Evolutionary conservation across 1,284 basidiomycete species (phyloP).

Genomic region (Marasmius oreades): DNA sequence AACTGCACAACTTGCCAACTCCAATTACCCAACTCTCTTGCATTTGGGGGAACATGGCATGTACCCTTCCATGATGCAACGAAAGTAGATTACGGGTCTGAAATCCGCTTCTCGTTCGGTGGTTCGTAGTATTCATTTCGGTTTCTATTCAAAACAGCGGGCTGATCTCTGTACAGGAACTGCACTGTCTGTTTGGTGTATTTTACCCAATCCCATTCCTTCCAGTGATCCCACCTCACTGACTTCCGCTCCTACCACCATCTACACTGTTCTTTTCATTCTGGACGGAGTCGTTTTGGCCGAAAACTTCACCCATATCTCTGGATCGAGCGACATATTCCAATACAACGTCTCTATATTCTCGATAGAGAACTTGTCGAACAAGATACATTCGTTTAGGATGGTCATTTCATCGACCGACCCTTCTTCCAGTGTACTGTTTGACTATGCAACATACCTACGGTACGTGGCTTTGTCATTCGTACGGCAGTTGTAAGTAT

Average conservation of each 20-base stretch:
- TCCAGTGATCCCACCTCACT: not conserved
- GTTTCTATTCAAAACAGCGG: not conserved
- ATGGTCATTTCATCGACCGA: conserved; percentile 2
- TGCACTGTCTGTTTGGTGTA: conserved; percentile 9
- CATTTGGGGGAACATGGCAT: conserved; percentile 10
- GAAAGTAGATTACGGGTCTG: not conserved
- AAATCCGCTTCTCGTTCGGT: conserved; percentile 6
- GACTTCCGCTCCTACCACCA: not conserved
- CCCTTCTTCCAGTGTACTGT: conserved; percentile 4
- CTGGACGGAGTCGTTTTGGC: conserved; percentile 3
- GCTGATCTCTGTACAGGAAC: conserved; percentile 4
- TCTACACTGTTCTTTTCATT: conserved; percentile 6
- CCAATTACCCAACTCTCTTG: not conserved
- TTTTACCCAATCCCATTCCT: conserved; percentile 8
- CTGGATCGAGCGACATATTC: not conserved
- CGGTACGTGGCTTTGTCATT: not conserved
- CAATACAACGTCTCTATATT: conserved; percentile 10
- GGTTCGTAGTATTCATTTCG: not conserved
- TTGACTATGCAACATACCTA: conserved; percentile 12
- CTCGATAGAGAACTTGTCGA: not conserved
- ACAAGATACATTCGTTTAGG: conserved; percentile 3
- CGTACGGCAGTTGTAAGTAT: too few relatives aligned
- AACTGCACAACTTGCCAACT: conserved; percentile 8
- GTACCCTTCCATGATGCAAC: conserved; percentile 8
- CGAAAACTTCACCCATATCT: conserved; percentile 1